Conservation (phyloP, 768 basidiomycete species). For the Panaeolus papilionaceus region DNA sequence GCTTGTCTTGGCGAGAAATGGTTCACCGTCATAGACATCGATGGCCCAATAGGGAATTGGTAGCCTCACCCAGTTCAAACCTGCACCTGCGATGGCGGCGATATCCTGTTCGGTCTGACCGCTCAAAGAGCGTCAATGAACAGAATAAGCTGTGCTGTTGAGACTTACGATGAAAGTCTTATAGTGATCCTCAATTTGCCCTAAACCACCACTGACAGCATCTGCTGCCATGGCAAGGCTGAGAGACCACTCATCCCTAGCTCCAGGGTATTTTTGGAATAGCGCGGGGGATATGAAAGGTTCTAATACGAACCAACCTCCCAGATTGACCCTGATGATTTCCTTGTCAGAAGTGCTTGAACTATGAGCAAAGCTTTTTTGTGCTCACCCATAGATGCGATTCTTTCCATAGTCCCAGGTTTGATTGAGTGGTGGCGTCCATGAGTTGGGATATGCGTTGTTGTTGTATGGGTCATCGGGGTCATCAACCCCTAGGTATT, state of each 20-base stretch:
- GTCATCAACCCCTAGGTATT: conserved; percentile 61
- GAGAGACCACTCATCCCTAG: conserved; percentile 80
- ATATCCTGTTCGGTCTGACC: conserved; percentile 90
- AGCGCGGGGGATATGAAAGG: conserved; percentile 73
- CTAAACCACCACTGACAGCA: conserved; percentile 50
- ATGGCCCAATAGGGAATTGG: conserved; percentile 91
- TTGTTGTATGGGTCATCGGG: conserved; percentile 79
- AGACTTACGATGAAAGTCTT: conserved; percentile 77
- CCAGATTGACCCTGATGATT: conserved; percentile 68
- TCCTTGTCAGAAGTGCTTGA: conserved; percentile 18
- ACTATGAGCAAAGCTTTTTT: neutral
- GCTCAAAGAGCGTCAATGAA: conserved; percentile 48
- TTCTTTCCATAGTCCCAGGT: conserved; percentile 75
- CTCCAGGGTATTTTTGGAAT: conserved; percentile 67
- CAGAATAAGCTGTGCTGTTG: neutral
- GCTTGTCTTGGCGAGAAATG: conserved; percentile 73
- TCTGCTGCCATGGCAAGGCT: conserved; percentile 68
- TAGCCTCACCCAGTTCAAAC: conserved; percentile 85
- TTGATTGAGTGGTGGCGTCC: conserved; percentile 81
- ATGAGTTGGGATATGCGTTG: conserved; percentile 75
- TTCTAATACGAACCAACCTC: conserved; percentile 80
- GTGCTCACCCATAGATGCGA: conserved; percentile 61
- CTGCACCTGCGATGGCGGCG: conserved; percentile 88
- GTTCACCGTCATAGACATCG: conserved; percentile 73
- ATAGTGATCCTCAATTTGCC: conserved; percentile 80